Evolutionary conservation across 805 yeast species (phyloP), one percentile per base, ranked within the genome.

Genomic region (Wickerhamomyces xylosicus): DNA sequence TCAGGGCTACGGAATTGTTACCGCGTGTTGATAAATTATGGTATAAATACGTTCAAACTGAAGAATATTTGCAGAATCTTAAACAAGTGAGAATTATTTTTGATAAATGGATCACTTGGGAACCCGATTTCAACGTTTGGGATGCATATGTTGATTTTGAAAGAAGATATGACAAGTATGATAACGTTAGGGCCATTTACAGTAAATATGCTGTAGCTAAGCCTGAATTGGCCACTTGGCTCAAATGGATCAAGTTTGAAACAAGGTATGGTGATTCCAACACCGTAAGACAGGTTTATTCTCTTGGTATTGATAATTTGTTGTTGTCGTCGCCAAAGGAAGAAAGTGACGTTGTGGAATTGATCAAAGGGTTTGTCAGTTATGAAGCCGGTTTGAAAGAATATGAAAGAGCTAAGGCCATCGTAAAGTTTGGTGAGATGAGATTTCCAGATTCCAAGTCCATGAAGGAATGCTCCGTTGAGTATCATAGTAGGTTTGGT

Each of bases 21-120:
- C 97, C 97, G 0, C 65, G 85, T 19, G 77, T 81, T 4, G 89
- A 82, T 49, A 89, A 89, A 55, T 61, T 90, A 17, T 90, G 97
- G 97, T 84, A 74, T 53, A 69, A 77, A 43, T 87, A 85, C 52
- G 78, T 84, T 7, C 78, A 81, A 35, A 71, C 89, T 15, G 97
- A 87, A 57, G 97, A 87, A 58, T 70, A 82, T 1, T 59, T 86
- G 19, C 78, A 77, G 31, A 77, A 85, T 51, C 61, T 74, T 32
- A 55, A 63, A 4, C 78, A 79, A 7, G 80, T 80, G 3, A 60
- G 95, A 37, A 57, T 60, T 13, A 66, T 90, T 6, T 89, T 80
- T 58, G 77, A 78, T 42, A 67, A 81, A 41, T 90, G 98, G 98
- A 62, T 83, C 37, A 62, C 65, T 19, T 83, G 94, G 86, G 75